These are phyloP conservation scores for Lunasporangiospora selenospora DNA, from an alignment of 192 early-diverging fungal species.

Conservation along the genomic window DNA sequence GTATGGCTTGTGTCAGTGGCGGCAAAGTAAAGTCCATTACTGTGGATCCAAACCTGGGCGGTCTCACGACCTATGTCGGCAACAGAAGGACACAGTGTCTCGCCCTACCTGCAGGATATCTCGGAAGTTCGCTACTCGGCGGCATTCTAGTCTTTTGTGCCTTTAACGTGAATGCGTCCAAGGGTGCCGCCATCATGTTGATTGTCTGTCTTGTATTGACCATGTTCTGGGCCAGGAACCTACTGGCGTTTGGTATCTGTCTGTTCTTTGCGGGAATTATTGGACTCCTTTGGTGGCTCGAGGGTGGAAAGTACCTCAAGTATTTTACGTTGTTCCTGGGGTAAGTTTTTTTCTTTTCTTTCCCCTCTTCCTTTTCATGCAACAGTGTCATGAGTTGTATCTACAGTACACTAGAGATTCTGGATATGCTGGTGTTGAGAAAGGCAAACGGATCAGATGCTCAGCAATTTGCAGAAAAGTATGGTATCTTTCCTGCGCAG, in stretches of 20 bases:
- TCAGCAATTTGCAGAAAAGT: slow-evolving; percentile 78
- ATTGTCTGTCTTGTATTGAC: slow-evolving; percentile 83
- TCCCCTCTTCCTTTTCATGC: slow-evolving; percentile 2
- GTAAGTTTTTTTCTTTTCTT: slow-evolving; percentile 58
- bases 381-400: slow-evolving; percentile 89
- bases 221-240: slow-evolving; percentile 90
- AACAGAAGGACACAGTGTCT: slow-evolving; percentile 75
- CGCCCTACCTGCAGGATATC: slow-evolving; percentile 89
- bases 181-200: slow-evolving; percentile 85
- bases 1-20: slow-evolving; percentile 86
- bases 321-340: slow-evolving; percentile 96
- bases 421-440: slow-evolving; percentile 89
- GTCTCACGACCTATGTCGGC: slow-evolving; percentile 66
- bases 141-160: slow-evolving; percentile 93
- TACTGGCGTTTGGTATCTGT: slow-evolving; percentile 83
- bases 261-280: slow-evolving; percentile 85
- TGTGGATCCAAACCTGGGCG: slow-evolving; percentile 93
- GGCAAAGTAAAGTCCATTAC: slow-evolving; percentile 88
- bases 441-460: slow-evolving; percentile 98
- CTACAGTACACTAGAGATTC: slow-evolving; percentile 95
- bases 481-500: slow-evolving; percentile 78
- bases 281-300: slow-evolving; percentile 85
- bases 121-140: slow-evolving; percentile 89
- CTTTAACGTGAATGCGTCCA: slow-evolving; percentile 88
- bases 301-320: slow-evolving; percentile 72